Base-by-base conservation (phyloP, 257 asterid species). In the Petunia axillaris region DNA sequence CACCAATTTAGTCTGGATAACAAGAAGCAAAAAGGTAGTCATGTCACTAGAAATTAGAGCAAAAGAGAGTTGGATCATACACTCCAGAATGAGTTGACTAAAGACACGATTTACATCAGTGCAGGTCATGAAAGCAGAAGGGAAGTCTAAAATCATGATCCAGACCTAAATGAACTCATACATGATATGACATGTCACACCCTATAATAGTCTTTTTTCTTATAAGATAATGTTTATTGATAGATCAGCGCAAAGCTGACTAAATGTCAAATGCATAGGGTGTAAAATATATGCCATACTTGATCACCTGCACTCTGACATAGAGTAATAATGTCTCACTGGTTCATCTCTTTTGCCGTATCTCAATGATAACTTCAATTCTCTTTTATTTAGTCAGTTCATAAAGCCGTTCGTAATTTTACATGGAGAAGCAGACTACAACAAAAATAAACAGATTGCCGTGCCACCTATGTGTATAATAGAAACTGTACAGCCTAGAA, bases 1-100 rank as follows among this genome's bases (percentile, higher is more conserved):
- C 15, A 92, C 81, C 88, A 93, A 62, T 79, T 93, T 95, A 59
- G 89, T 54, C 99, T 95, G 90, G 62, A 64, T 3, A 84, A 85
- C 39, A 53, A 77, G 43, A 48, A 66, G 79, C 68, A 83, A 65
- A 40, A 64, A 14, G 5, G 37, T 60, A 62, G 40, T 58, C 75
- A 63, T 36, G 35, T 59, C 62, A 44, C 62, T 39, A n/a, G 15
- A 63, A 77, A 60, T 63, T 46, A 63, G 25, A 6, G 44, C 46
- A 16, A n/a, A 13, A 2, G 81, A 39, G 52, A 10, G 35, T 6
- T 9, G 46, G 48, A 78, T 62, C 75, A 46, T 36, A 78, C 44
- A 63, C 59, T 43, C 41, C 16, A 64, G 46, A 77, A 77, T 77
- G 40, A 62, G 62, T 14, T 78, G 75, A 46, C n/a, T 37, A 5